Evolutionary conservation across 2,329 filamentous ascomycete genomes (phyloP).

Genomic region (Alternaria burnsii): DNA sequence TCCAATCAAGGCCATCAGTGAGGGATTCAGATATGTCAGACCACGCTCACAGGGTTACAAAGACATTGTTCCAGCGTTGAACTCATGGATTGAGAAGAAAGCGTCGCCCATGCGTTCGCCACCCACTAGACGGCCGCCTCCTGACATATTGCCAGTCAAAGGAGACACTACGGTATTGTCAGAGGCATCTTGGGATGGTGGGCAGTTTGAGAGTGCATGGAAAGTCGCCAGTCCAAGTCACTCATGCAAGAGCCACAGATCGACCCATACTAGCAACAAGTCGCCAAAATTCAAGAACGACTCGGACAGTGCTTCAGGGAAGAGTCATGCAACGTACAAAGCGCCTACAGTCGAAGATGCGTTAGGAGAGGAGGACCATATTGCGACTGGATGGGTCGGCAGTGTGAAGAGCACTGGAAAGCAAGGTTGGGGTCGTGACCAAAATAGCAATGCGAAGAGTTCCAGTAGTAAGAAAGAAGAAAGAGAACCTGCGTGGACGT

Average conservation of each 20-base stretch:
- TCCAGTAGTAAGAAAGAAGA: neutral
- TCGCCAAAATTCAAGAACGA: slow-evolving; percentile 1
- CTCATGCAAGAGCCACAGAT: slow-evolving; percentile 5
- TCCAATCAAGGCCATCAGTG: neutral
- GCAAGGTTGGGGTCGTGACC: neutral
- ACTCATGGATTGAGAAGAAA: neutral
- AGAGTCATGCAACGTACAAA: slow-evolving; percentile 30
- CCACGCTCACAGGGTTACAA: neutral
- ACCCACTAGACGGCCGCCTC: slow-evolving; percentile 22
- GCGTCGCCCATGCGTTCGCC: slow-evolving; percentile 11
- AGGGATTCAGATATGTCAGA: slow-evolving; percentile 5
- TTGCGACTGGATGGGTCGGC: slow-evolving; percentile 8
- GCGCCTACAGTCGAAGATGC: slow-evolving; percentile 34
- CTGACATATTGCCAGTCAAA: slow-evolving; percentile 11
- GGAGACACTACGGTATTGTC: neutral
- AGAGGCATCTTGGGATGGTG: slow-evolving; percentile 2
- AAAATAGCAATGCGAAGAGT: neutral
- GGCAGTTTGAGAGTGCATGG: slow-evolving; percentile 1
- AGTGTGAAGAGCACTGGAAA: neutral
- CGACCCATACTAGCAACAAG: neutral
- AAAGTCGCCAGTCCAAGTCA: slow-evolving; percentile 2
- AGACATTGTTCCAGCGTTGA: neutral
- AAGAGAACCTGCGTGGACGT: neutral
- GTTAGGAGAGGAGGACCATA: slow-evolving; percentile 6
- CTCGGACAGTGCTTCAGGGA: slow-evolving; percentile 12